Percentiles rank a stretch among this genome's conserved stretches.
phyloP scores from a whole-genome alignment of 257 asterid species.

The Nicotiana obtusifolia region DNA sequence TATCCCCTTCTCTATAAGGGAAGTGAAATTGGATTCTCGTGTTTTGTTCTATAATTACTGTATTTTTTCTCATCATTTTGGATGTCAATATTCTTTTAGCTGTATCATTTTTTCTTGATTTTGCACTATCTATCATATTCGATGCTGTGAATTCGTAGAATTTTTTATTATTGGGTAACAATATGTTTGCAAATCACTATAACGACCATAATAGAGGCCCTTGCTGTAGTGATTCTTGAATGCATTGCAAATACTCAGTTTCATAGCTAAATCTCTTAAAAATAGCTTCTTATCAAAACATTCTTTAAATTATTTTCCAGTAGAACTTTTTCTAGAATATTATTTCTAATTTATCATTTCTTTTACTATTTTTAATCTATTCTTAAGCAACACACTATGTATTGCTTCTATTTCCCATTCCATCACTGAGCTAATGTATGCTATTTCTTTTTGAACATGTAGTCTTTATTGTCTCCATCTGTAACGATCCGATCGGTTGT shows the following conservation, averaged over 20 bases:
- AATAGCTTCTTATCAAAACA: neutral
- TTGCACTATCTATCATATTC: neutral
- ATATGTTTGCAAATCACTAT: neutral
- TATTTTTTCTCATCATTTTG: neutral
- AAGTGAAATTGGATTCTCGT: neutral
- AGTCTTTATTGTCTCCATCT: too few relatives aligned
- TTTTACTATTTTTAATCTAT: too few relatives aligned
- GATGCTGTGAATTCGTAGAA: too few relatives aligned
- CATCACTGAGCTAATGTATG: too few relatives aligned
- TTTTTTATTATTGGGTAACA: neutral
- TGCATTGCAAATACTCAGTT: neutral
- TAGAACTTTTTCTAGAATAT: too few relatives aligned
- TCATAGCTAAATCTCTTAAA: too few relatives aligned
- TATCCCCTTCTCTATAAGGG: neutral
- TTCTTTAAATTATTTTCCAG: neutral
- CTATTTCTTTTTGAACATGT: too few relatives aligned
- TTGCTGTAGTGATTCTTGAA: neutral
- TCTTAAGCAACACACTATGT: too few relatives aligned
- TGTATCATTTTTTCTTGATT: neutral
- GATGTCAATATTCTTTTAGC: neutral
- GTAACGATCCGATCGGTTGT: too few relatives aligned
- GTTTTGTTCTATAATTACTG: neutral
- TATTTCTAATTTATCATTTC: too few relatives aligned
- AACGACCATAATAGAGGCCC: neutral
- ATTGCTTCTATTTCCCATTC: too few relatives aligned